Conservation (phyloP, 2,329 filamentous ascomycete species). For the Neopestalotiopsis rosae region DNA sequence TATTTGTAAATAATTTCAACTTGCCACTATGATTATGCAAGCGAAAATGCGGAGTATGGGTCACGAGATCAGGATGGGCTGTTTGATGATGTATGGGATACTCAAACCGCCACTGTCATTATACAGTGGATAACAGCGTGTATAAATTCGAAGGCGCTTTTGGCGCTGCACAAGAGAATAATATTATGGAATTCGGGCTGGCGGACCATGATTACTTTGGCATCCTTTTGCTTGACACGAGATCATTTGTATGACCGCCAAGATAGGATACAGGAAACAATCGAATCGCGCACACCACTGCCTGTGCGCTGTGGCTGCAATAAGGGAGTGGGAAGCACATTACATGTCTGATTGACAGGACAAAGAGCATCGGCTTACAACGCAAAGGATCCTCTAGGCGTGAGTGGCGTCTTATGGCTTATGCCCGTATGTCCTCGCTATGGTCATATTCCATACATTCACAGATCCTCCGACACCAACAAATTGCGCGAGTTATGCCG, state of each 20-base stretch:
- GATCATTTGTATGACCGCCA: too few relatives aligned
- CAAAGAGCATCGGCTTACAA: background rate
- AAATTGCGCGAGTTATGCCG: background rate
- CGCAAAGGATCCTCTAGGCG: background rate
- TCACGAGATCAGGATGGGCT: conserved; percentile 1
- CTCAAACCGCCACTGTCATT: background rate
- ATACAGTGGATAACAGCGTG: background rate
- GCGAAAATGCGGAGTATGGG: background rate
- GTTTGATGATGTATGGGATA: conserved; percentile 10
- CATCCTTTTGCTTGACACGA: too few relatives aligned
- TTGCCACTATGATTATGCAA: background rate
- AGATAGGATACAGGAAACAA: too few relatives aligned
- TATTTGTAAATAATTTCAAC: background rate
- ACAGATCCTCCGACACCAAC: too few relatives aligned
- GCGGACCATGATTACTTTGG: background rate
- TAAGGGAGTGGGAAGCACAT: background rate
- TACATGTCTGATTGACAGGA: background rate
- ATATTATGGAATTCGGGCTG: background rate
- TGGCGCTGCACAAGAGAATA: background rate
- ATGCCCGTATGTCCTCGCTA: background rate
- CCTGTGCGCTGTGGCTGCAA: too few relatives aligned
- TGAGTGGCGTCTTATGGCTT: background rate
- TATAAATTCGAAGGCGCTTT: conserved; percentile 11
- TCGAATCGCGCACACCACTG: too few relatives aligned
- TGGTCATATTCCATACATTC: background rate